These are phyloP conservation scores for Carallia brachiata DNA, from an alignment of 345 rosid species.

Conservation along the genomic window DNA sequence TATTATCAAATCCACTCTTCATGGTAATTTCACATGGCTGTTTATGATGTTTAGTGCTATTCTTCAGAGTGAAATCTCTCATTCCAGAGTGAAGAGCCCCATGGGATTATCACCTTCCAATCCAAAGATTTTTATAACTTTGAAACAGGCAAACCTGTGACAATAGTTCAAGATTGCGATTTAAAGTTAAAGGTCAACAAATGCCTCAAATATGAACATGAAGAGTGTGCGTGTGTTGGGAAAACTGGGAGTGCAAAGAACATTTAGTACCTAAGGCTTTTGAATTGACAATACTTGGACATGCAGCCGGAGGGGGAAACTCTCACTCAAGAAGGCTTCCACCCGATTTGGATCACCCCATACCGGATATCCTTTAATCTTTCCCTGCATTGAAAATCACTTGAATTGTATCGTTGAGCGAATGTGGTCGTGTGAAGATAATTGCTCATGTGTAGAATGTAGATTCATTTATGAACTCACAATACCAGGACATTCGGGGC, in stretches of 20 bases:
- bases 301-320: slow-evolving; percentile 73
- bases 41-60: too few species aligned
- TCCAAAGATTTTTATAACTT: slow-evolving; percentile 45
- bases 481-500: slow-evolving; percentile 90
- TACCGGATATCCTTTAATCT: slow-evolving; percentile 78
- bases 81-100: too few species aligned
- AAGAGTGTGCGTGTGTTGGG: too few species aligned
- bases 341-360: slow-evolving; percentile 80
- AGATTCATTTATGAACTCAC: neutral
- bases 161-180: slow-evolving; percentile 3
- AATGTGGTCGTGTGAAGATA: neutral
- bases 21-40: too few species aligned
- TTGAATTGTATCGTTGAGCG: neutral
- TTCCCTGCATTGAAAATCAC: slow-evolving; percentile 52
- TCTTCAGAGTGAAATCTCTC: too few species aligned
- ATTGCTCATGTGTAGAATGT: neutral
- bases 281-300: slow-evolving; percentile 91
- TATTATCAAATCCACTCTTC: too few species aligned
- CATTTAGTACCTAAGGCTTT: slow-evolving; percentile 59
- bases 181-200: neutral
- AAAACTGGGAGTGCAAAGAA: too few species aligned
- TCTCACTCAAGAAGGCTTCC: slow-evolving; percentile 78
- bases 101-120: too few species aligned
- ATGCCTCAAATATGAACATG: neutral
- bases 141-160: slow-evolving; percentile 80